A percentile compares a stretch with the other conserved stretches of the same genome.
Evolutionary conservation across 306 rosid genomes (phyloP).

Genomic region (Lithocarpus polystachyus): DNA sequence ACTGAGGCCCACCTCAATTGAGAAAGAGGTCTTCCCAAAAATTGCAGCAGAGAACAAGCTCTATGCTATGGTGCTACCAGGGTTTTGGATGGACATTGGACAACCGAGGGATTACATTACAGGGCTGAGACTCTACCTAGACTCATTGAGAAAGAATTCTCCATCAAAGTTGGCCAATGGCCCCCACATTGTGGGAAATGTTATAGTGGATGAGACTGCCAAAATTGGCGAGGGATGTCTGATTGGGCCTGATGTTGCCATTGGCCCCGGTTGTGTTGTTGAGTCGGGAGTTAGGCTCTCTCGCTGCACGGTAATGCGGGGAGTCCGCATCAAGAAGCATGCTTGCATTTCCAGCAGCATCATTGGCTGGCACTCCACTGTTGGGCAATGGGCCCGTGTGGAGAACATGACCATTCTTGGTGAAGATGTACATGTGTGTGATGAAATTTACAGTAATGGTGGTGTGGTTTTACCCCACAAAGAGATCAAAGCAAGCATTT

Average conservation of each 20-base stretch:
- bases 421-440: conserved; percentile 92
- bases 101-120: conserved; percentile 94
- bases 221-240: conserved; percentile 92
- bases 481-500: conserved; percentile 89
- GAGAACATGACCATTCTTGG: conserved; percentile 98
- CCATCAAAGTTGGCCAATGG: conserved; percentile 74
- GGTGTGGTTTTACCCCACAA: conserved; percentile 98
- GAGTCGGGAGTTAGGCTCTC: conserved; percentile 97
- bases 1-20: conserved; percentile 97
- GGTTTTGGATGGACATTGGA: conserved; percentile 99
- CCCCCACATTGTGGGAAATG: conserved; percentile 81
- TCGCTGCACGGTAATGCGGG: conserved; percentile 90
- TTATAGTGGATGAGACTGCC: conserved; percentile 84
- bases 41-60: conserved; percentile 85
- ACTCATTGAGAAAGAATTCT: conserved; percentile 73
- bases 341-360: conserved; percentile 93
- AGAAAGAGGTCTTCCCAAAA: conserved; percentile 92
- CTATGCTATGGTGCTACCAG: conserved; percentile 95
- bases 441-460: conserved; percentile 91
- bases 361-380: conserved; percentile 96
- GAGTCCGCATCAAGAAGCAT: conserved; percentile 78
- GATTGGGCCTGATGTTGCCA: conserved; percentile 97
- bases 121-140: conserved; percentile 81
- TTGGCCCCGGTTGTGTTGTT: conserved; percentile 85
- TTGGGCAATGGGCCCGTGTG: conserved; percentile 97